A percentile compares a stretch with the other conserved stretches of the same genome.
Evolutionary conservation across 345 rosid species (phyloP).

Genomic region (Eucalyptus viminalis): DNA sequence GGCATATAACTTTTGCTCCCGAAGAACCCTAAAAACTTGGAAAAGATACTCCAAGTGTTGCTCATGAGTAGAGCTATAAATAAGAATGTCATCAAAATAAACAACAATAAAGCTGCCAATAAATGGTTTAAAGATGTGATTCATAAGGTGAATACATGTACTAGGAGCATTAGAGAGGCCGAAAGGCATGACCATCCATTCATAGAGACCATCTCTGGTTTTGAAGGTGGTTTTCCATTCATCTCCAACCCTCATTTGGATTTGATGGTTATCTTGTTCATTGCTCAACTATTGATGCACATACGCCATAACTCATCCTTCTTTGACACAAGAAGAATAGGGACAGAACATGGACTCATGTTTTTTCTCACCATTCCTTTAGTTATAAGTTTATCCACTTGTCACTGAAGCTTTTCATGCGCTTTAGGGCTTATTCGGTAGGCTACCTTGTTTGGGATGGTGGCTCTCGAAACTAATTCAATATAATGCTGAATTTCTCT

Average conservation of each 20-base stretch:
- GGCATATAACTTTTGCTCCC: neutral
- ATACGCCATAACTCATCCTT: neutral
- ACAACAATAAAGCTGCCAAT: neutral
- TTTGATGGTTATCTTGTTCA: neutral
- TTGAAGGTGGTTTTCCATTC: neutral
- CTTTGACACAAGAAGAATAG: neutral
- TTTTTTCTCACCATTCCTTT: neutral
- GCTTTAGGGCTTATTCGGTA: neutral
- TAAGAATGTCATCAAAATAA: neutral
- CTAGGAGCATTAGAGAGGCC: neutral
- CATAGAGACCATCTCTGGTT: neutral
- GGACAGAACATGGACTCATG: neutral
- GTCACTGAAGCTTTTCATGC: neutral
- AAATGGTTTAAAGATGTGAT: neutral
- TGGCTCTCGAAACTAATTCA: accelerated
- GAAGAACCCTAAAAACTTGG: neutral
- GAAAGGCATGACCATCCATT: neutral
- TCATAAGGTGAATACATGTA: neutral
- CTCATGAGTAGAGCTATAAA: neutral
- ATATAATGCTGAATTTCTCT: neutral
- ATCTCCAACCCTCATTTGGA: neutral
- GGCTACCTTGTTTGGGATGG: neutral
- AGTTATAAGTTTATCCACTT: neutral
- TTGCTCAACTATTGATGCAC: neutral
- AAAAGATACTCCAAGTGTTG: neutral